Conservation (phyloP, 2,329 filamentous ascomycete species). For the Calonectria ilicicola region DNA sequence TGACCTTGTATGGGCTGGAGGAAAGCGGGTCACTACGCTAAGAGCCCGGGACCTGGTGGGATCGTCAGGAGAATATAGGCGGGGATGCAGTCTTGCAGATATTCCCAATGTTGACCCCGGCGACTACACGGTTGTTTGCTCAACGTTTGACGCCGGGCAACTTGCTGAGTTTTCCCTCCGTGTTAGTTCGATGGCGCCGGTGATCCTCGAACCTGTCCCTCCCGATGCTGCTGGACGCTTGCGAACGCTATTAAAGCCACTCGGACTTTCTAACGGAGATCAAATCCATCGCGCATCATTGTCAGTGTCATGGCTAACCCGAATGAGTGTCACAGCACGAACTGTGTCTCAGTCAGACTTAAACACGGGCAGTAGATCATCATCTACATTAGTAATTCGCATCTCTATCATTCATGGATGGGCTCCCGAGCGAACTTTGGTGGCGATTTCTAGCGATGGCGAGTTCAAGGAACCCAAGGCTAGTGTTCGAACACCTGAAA, state of each 20-base stretch:
- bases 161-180: conserved; percentile 79
- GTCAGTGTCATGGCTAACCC: conserved; percentile 64
- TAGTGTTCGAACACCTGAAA: conserved; percentile 77
- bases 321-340: conserved; percentile 56
- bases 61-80: conserved; percentile 89
- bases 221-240: conserved; percentile 82
- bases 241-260: conserved; percentile 66
- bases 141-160: conserved; percentile 88
- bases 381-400: conserved; percentile 70
- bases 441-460: conserved; percentile 78
- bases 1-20: conserved; percentile 83
- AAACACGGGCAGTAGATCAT: conserved; percentile 29
- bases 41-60: conserved; percentile 82
- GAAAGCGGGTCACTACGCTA: conserved; percentile 77
- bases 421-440: conserved; percentile 73
- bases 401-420: conserved; percentile 80
- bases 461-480: conserved; percentile 77
- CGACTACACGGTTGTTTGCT: conserved; percentile 88
- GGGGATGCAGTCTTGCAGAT: conserved; percentile 80
- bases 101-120: conserved; percentile 73
- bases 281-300: conserved; percentile 56
- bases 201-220: conserved; percentile 71
- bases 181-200: conserved; percentile 73
- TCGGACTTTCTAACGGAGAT: conserved; percentile 62
- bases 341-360: conserved; percentile 45